phyloP scores from a whole-genome alignment of 1,284 basidiomycete species.

The Papiliotrema laurentii region DNA sequence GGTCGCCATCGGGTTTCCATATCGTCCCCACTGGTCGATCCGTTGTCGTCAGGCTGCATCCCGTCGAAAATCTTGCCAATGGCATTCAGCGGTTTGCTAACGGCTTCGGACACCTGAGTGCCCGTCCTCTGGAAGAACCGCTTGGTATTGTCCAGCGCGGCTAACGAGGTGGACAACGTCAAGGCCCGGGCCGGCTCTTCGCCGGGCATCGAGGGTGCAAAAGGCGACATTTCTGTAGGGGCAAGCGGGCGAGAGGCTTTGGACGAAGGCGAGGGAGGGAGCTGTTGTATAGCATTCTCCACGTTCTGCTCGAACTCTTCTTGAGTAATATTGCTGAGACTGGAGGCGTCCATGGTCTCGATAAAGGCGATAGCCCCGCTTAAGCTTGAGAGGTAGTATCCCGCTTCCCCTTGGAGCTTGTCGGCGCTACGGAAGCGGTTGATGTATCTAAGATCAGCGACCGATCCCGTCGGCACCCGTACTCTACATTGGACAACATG shows the following conservation, averaged over 20 bases:
- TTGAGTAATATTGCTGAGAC: slow-evolving; percentile 84
- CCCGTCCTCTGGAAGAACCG: slow-evolving; percentile 80
- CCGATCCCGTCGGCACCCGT: neutral
- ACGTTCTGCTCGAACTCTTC: slow-evolving; percentile 81
- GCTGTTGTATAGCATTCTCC: slow-evolving; percentile 70
- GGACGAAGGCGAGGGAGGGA: slow-evolving; percentile 53
- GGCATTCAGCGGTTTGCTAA: slow-evolving; percentile 79
- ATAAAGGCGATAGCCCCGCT: slow-evolving; percentile 92
- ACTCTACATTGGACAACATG: slow-evolving; percentile 93
- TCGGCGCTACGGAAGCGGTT: slow-evolving; percentile 86
- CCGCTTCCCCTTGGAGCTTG: slow-evolving; percentile 89
- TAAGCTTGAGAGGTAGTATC: slow-evolving; percentile 95
- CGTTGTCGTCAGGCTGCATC: slow-evolving; percentile 53
- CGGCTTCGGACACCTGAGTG: slow-evolving; percentile 58
- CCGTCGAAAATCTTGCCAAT: slow-evolving; percentile 72
- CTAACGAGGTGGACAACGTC: slow-evolving; percentile 57
- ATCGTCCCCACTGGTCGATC: slow-evolving; percentile 25
- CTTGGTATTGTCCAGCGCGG: slow-evolving; percentile 68
- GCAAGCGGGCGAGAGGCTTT: slow-evolving; percentile 25
- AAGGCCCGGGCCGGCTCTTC: slow-evolving; percentile 80
- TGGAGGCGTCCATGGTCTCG: slow-evolving; percentile 93
- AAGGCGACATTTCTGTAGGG: slow-evolving; percentile 34
- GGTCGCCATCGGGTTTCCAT: slow-evolving; percentile 8
- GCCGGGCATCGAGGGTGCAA: slow-evolving; percentile 50
- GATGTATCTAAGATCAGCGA: slow-evolving; percentile 67